Evolutionary conservation across 768 basidiomycete species (phyloP).

Genomic region (Suillus lakei): DNA sequence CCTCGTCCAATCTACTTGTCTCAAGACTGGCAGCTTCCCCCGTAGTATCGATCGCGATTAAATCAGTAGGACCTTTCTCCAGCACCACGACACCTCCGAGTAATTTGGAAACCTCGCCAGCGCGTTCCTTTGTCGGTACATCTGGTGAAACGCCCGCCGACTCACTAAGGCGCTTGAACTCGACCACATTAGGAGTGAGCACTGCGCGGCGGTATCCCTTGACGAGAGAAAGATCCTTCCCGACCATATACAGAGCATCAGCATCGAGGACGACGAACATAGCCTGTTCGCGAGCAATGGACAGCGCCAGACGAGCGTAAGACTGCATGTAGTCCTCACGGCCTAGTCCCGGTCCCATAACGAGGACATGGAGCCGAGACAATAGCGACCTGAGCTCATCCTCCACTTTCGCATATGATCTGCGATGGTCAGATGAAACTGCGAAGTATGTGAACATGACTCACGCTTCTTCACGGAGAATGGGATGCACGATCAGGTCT

Average conservation of each 20-base stretch:
- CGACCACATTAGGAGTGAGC: constrained; percentile 92
- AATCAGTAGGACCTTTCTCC: constrained; percentile 84
- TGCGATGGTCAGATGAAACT: constrained; percentile 26
- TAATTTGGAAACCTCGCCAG: constrained; percentile 68
- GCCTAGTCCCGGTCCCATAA: constrained; percentile 94
- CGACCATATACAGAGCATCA: constrained; percentile 86
- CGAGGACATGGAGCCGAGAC: constrained; percentile 86
- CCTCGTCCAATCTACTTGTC: constrained; percentile 47
- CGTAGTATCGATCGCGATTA: constrained; percentile 79
- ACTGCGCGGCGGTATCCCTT: constrained; percentile 87
- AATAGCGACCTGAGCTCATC: constrained; percentile 69
- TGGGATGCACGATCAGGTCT: constrained; percentile 96
- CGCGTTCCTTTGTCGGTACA: constrained; percentile 58
- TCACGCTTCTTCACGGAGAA: constrained; percentile 72
- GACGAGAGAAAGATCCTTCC: constrained; percentile 73
- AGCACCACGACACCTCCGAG: constrained; percentile 90
- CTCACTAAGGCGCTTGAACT: constrained; percentile 86
- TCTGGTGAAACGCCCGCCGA: constrained; percentile 65
- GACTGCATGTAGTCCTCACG: constrained; percentile 89
- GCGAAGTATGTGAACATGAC: constrained; percentile 26
- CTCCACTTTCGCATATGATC: constrained; percentile 52
- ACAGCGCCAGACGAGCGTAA: constrained; percentile 77
- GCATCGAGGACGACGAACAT: constrained; percentile 96
- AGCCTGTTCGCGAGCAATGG: constrained; percentile 69
- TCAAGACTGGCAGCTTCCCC: constrained; percentile 52